Base-by-base conservation (phyloP, 2,329 filamentous ascomycete species). In the Ploettnerulaceae sp. region DNA sequence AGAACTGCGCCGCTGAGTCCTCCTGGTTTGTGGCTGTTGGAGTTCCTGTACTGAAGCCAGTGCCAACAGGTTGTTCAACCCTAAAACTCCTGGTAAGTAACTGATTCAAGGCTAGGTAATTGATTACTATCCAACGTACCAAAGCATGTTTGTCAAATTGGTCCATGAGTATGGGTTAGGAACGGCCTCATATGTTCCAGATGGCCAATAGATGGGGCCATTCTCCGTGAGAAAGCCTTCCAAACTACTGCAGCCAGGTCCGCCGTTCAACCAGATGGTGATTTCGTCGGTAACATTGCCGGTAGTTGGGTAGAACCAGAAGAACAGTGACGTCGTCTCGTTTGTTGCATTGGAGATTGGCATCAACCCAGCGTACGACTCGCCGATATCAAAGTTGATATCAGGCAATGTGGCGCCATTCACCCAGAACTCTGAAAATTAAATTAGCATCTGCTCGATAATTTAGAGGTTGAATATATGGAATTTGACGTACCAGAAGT, bases 181-280 rank as follows among this genome's bases (percentile, higher is more conserved):
- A 2, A 60, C 58, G 7, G 61, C 58, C 14, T 45, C 71, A 45
- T 72, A 76, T 1, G 84, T 90, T 25, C 31, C 37, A 8, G 78
- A 72, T 60, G 84, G 77, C 82, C 83, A 87, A 4, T 75, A 47
- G 58, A 88, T 84, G 0, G 86, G 83, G 0, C 87, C 86, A 57
- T 89, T 90, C 57, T 91, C 86, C 40, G 87, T 84, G 7, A 91
- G 63, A 1, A 90, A 69, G 6, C 84, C 85, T 54, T 81, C 74
- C 5, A 88, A 71, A 1, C 81, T 85, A 24, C 71, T 72, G 57
- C 74, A 79, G 18, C 74, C 75, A n/a, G 75, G 75, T 47, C 67
- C 68, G 37, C 68, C 67, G 45, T 63, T 61, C 1, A 64, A 47
- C 75, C 75, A 85, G 37, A 84, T 79, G 1, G 79, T 65, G 29